Evolutionary conservation across 371 early-diverging fungal genomes (phyloP).

Genomic region (Homolaphlyctis polyrhiza): DNA sequence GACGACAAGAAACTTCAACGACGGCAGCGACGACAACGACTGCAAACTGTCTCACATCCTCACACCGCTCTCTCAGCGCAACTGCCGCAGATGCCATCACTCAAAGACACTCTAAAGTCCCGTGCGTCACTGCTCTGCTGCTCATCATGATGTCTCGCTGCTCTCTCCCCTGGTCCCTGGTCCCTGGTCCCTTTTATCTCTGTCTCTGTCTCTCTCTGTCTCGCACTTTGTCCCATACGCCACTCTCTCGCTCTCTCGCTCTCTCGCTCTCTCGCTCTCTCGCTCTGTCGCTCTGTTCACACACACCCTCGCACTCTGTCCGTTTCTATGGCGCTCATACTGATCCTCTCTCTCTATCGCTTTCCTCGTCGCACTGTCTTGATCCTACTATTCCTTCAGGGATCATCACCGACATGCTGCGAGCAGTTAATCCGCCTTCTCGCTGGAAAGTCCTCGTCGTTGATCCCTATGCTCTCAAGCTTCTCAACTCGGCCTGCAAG

Average conservation of each 20-base stretch:
- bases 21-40: not conserved
- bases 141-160: not conserved
- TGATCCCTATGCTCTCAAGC: constrained; percentile 75
- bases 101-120: not conserved
- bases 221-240: too few species aligned
- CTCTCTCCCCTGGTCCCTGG: too few species aligned
- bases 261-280: too few species aligned
- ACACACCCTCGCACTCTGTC: too few species aligned
- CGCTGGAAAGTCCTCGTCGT: constrained; percentile 86
- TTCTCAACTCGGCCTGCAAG: constrained; percentile 82
- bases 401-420: constrained; percentile 49
- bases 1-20: not conserved
- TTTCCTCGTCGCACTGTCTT: too few species aligned
- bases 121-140: not conserved
- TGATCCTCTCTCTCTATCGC: too few species aligned
- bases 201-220: too few species aligned
- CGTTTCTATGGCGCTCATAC: too few species aligned
- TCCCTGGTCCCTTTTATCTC: too few species aligned
- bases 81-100: not conserved
- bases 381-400: too few species aligned
- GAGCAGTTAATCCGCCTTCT: constrained; percentile 42
- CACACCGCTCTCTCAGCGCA: not conserved
- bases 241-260: too few species aligned
- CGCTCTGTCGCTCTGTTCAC: too few species aligned
- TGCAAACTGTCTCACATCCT: not conserved